A percentile compares a stretch with the other conserved stretches of the same genome.
These are phyloP conservation scores for Metarhizium sp. DNA, from an alignment of 2,329 filamentous ascomycete species.

Conservation along the genomic window DNA sequence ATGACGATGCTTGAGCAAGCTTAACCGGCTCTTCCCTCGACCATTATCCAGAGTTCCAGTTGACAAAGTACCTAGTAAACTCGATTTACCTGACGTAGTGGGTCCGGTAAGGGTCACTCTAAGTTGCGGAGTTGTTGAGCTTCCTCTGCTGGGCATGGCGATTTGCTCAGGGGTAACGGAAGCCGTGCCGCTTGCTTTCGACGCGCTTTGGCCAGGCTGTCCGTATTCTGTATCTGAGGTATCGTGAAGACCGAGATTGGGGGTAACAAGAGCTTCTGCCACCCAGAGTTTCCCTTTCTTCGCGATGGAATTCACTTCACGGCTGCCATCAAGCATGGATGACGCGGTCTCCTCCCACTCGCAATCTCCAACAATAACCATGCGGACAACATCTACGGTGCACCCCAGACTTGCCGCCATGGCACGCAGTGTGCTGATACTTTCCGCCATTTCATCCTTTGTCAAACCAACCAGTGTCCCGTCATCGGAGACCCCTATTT, in stretches of 20 bases:
- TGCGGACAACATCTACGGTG: conserved; percentile 68
- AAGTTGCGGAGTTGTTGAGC: conserved; percentile 61
- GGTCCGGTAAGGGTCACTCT: conserved; percentile 82
- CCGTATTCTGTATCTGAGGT: conserved; percentile 10
- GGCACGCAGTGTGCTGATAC: conserved; percentile 69
- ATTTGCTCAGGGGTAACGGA: conserved; percentile 5
- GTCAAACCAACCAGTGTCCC: conserved; percentile 82
- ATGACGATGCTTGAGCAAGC: conserved; percentile 83
- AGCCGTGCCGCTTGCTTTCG: neutral
- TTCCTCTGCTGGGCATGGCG: conserved; percentile 28
- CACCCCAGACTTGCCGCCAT: conserved; percentile 95
- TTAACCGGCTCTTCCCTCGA: conserved; percentile 78
- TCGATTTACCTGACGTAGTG: conserved; percentile 88
- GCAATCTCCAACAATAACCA: conserved; percentile 77
- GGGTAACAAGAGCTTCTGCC: conserved; percentile 80
- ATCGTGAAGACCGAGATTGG: conserved; percentile 41
- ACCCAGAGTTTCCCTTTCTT: conserved; percentile 62
- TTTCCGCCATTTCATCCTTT: conserved; percentile 87
- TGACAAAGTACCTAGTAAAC: conserved; percentile 76
- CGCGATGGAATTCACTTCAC: conserved; percentile 11
- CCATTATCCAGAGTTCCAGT: conserved; percentile 88
- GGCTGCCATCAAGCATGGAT: conserved; percentile 17
- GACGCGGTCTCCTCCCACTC: conserved; percentile 52
- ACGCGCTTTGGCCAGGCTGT: conserved; percentile 1
- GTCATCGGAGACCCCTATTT: conserved; percentile 94